Conservation (phyloP, 148 eudicot genomes). For the Persicaria tinctoria region DNA sequence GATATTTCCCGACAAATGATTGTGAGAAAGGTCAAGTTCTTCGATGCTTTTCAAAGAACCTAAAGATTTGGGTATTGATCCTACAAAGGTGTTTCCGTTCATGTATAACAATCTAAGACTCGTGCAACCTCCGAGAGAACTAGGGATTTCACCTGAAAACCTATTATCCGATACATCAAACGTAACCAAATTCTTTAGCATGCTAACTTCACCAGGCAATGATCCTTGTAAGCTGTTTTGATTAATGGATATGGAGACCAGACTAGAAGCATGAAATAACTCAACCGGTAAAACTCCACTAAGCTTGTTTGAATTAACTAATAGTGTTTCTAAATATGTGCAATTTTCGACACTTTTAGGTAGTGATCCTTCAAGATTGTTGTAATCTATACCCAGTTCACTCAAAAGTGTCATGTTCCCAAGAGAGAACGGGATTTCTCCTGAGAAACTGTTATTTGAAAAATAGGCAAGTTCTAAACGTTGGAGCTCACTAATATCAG, state of each 20-base stretch:
- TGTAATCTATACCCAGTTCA: slow-evolving; percentile 4
- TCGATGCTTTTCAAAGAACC: slow-evolving; percentile 16
- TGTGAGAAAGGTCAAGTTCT: slow-evolving; percentile 27
- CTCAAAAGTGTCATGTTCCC: slow-evolving; percentile 30
- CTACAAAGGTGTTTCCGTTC: slow-evolving; percentile 24
- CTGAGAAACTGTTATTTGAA: too few species aligned
- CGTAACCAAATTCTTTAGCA: slow-evolving; percentile 17
- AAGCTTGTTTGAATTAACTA: slow-evolving; percentile 20
- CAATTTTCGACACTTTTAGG: slow-evolving; percentile 32
- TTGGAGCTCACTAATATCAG: too few species aligned
- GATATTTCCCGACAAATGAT: slow-evolving; percentile 29
- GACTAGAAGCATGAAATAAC: slow-evolving; percentile 17
- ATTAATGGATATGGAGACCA: background rate
- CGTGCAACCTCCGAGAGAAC: slow-evolving; percentile 19
- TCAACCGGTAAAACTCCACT: slow-evolving; percentile 27
- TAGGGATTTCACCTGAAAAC: slow-evolving; percentile 27
- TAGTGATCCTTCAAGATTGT: slow-evolving; percentile 19
- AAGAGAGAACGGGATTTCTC: slow-evolving; percentile 17
- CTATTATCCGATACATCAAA: slow-evolving; percentile 20
- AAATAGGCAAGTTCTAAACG: too few species aligned
- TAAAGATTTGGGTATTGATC: slow-evolving; percentile 25
- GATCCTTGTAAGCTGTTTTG: slow-evolving; percentile 25
- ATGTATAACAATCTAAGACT: slow-evolving; percentile 14
- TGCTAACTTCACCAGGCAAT: slow-evolving; percentile 23
- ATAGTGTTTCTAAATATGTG: slow-evolving; percentile 10